Percentiles rank a stretch among this genome's conserved stretches.
phyloP scores from a whole-genome alignment of 1,284 basidiomycete genomes.

The Stygiomarasmius scandens region DNA sequence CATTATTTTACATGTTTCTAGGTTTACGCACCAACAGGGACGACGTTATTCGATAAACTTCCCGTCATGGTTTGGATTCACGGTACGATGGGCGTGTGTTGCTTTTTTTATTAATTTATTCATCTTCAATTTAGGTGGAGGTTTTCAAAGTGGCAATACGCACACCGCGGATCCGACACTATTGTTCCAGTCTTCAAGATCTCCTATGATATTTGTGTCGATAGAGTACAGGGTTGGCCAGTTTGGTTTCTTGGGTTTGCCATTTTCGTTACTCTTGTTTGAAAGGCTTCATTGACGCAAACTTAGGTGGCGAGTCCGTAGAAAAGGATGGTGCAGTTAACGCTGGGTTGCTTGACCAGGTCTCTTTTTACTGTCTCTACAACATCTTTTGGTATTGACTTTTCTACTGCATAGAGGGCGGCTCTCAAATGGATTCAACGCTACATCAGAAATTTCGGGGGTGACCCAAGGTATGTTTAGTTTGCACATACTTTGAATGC shows the following conservation, averaged over 20 bases:
- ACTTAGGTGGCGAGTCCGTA: conserved; percentile 31
- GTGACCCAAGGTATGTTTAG: conserved; percentile 3
- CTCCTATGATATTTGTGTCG: conserved; percentile 39
- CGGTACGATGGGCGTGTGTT: conserved; percentile 26
- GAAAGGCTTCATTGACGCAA: background rate
- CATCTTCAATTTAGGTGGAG: conserved; percentile 32
- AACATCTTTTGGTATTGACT: background rate
- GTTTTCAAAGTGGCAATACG: conserved; percentile 37
- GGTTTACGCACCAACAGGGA: conserved; percentile 32
- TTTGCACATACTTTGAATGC: background rate
- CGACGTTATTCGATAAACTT: conserved; percentile 21
- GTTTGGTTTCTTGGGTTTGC: conserved; percentile 41
- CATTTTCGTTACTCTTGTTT: background rate
- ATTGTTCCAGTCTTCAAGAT: conserved; percentile 29
- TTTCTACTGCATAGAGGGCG: conserved; percentile 27
- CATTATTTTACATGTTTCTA: conserved; percentile 8
- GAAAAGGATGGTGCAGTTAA: conserved; percentile 32
- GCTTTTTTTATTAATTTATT: background rate
- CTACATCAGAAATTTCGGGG: conserved; percentile 6
- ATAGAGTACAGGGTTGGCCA: conserved; percentile 43
- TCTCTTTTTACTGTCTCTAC: conserved; percentile 4
- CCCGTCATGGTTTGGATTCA: conserved; percentile 39
- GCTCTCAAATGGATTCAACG: conserved; percentile 26
- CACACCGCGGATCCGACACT: conserved; percentile 29
- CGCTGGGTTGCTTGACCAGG: conserved; percentile 41